Base-by-base conservation (phyloP, 176 grass and related monocot species). In the Rhynchospora pubera region DNA sequence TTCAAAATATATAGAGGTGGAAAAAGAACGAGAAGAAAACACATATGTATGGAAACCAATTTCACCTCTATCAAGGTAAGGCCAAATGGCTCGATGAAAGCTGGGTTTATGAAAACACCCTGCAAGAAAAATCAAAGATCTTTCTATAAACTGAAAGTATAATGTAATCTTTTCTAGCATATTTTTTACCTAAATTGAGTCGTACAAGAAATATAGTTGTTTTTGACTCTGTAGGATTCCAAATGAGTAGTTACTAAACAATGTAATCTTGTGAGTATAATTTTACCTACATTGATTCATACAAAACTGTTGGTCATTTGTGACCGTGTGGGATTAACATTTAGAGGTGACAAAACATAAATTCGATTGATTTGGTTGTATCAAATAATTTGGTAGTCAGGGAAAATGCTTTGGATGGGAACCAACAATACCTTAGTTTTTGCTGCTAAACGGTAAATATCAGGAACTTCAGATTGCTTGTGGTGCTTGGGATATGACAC, bases 31-130 rank as follows among this genome's bases (percentile, higher is more conserved):
- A 22, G 80, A 42, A 9, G 59, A 62, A 57, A n/a, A 57, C 6
- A 57, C 15, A 16, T 57, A 57, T 57, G 53, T 18, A 57, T n/a
- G 55, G 55, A n/a, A 62, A 19, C 7, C 7, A 11, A 62, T 26
- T 62, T 62, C 59, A 97, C 94, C 91, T 97, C 94, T 62, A 97
- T 97, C 91, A 97, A 97, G 84, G 94, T 97, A 68, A 97, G 94
- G 64, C 94, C 94, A 90, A 97, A 97, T 79, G 94, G 91, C 85
- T 97, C 94, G 2, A 97, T 91, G 62, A 81, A 62, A 46, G 78
- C 78, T 81, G 78, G 78, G 55, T 81, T 81, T 39, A 81, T 81
- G 78, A 81, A 81, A 58, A 81, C 55, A 62, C 78, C 78, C 78
- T 80, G 77, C 52, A 32, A 62, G 14, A 52, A 80, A 34, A 79